phyloP scores from a whole-genome alignment of 2,329 filamentous ascomycete genomes.

The Cephalotrichum gorgonifer region DNA sequence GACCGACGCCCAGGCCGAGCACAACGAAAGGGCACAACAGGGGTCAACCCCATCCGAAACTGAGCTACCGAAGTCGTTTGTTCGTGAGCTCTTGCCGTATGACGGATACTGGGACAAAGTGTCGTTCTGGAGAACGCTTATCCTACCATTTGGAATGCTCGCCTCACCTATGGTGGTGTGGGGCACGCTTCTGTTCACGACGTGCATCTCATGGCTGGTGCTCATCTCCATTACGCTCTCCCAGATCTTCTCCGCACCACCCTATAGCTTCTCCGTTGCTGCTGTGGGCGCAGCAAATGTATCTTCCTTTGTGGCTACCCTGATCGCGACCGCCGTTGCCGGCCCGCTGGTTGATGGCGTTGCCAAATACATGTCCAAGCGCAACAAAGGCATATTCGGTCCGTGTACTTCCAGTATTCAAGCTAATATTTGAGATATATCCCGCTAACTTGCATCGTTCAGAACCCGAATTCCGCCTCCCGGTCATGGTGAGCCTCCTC shows the following conservation, averaged over 20 bases:
- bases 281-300: slow-evolving; percentile 16
- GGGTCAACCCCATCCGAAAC: slow-evolving; percentile 8
- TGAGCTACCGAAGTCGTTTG: slow-evolving; percentile 15
- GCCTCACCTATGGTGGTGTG: slow-evolving; percentile 24
- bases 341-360: slow-evolving; percentile 23
- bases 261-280: slow-evolving; percentile 23
- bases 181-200: slow-evolving; percentile 26
- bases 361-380: slow-evolving; percentile 19
- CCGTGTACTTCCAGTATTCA: background rate
- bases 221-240: slow-evolving; percentile 19
- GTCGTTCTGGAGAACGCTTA: slow-evolving; percentile 23
- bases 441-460: background rate
- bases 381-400: slow-evolving; percentile 24
- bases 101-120: slow-evolving; percentile 25
- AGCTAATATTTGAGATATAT: background rate
- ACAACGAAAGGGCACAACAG: background rate
- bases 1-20: slow-evolving; percentile 10
- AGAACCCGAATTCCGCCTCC: slow-evolving; percentile 27
- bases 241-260: slow-evolving; percentile 24
- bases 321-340: slow-evolving; percentile 20
- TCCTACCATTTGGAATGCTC: slow-evolving; percentile 23
- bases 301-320: slow-evolving; percentile 6
- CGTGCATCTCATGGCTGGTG: slow-evolving; percentile 21
- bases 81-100: slow-evolving; percentile 20
- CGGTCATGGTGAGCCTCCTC: slow-evolving; percentile 22